Percentiles rank a stretch among this genome's conserved stretches.
Evolutionary conservation across 495 filamentous ascomycete species (phyloP).

Genomic region (Hypoxylon lenormandii): DNA sequence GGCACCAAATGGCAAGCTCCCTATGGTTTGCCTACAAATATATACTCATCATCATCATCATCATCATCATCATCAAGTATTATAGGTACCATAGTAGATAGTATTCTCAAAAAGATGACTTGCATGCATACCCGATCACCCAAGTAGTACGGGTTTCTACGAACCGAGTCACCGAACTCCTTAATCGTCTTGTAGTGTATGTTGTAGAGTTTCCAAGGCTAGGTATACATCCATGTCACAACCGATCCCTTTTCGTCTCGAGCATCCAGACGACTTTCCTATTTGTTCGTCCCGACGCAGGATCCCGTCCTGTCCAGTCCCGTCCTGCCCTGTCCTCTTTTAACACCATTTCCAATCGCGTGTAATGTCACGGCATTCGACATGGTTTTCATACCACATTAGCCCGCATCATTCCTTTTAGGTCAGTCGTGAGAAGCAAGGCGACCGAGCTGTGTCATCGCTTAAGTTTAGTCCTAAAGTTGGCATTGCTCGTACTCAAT

Average conservation of each 20-base stretch:
- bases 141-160: not conserved
- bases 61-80: no score
- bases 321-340: not conserved
- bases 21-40: slow-evolving; percentile 12
- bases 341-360: slow-evolving; percentile 21
- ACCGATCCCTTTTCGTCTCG: slow-evolving; percentile 3
- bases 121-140: slow-evolving; percentile 12
- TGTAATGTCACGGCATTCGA: slow-evolving; percentile 9
- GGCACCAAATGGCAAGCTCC: slow-evolving; percentile 31
- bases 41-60: slow-evolving; percentile 19
- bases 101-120: slow-evolving; percentile 5
- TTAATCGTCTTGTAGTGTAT: slow-evolving; percentile 22
- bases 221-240: slow-evolving; percentile 27
- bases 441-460: not conserved
- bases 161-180: slow-evolving; percentile 3
- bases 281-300: slow-evolving; percentile 6
- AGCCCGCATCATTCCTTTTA: slow-evolving; percentile 7
- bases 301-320: slow-evolving; percentile 2
- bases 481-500: slow-evolving; percentile 13
- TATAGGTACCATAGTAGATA: slow-evolving; percentile 2
- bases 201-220: slow-evolving; percentile 34
- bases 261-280: slow-evolving; percentile 12
- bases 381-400: slow-evolving; percentile 5
- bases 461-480: slow-evolving; percentile 15
- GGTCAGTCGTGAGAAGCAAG: slow-evolving; percentile 1